These are phyloP conservation scores for Syzygium aqueum DNA, from an alignment of 345 rosid genomes.

Conservation along the genomic window DNA sequence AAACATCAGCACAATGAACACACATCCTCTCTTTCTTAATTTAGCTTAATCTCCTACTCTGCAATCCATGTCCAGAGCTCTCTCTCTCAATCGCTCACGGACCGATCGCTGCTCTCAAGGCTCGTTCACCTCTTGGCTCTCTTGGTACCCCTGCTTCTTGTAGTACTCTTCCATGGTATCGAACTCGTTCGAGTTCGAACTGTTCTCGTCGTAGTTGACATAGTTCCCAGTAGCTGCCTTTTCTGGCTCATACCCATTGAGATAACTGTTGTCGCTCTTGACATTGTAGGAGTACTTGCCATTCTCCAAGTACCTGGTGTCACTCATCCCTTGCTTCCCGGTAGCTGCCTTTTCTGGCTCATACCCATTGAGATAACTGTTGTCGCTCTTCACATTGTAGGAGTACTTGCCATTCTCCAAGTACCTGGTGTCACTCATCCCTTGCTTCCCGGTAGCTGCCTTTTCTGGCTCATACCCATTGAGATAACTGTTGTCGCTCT, in stretches of 20 bases:
- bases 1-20: not conserved
- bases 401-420: constrained; percentile 38
- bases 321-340: constrained; percentile 44
- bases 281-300: constrained; percentile 30
- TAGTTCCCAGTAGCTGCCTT: not conserved
- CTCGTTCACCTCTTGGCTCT: constrained; percentile 14
- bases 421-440: constrained; percentile 58
- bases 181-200: constrained; percentile 20
- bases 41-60: not conserved
- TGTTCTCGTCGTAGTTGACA: not conserved
- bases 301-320: constrained; percentile 40
- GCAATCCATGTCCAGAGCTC: not conserved
- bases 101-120: constrained; percentile 21
- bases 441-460: constrained; percentile 13
- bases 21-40: not conserved
- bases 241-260: constrained; percentile 2
- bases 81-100: not conserved
- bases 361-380: constrained; percentile 1
- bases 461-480: constrained; percentile 3
- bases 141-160: constrained; percentile 23
- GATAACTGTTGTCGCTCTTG: constrained; percentile 8
- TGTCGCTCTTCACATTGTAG: constrained; percentile 11
- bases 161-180: constrained; percentile 51
- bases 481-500: constrained; percentile 8
- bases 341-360: constrained; percentile 2